phyloP scores from a whole-genome alignment of 2,329 filamentous ascomycete genomes.

The Alternaria sp. region DNA sequence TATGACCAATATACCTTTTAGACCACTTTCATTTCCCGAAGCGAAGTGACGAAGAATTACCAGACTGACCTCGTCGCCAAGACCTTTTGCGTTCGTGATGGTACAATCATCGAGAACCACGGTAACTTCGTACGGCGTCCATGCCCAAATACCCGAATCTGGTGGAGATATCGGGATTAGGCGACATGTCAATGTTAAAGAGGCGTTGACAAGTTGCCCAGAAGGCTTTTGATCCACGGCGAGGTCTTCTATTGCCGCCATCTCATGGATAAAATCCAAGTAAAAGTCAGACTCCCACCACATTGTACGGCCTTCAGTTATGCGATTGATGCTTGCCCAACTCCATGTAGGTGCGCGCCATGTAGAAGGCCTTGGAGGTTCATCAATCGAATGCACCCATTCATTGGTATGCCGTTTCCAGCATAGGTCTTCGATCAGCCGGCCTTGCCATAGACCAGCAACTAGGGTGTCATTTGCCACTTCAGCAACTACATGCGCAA shows the following conservation, averaged over 20 bases:
- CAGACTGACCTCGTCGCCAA: neutral
- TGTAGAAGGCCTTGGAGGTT: neutral
- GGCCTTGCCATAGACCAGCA: constrained; percentile 10
- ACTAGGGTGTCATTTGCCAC: constrained; percentile 1
- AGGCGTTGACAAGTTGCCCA: neutral
- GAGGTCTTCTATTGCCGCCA: neutral
- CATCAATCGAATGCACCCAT: neutral
- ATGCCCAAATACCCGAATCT: neutral
- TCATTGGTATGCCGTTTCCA: neutral
- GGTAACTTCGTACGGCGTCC: no score
- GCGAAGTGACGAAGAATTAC: neutral
- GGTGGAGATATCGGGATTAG: neutral
- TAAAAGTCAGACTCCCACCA: neutral
- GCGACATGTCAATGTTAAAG: neutral
- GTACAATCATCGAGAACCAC: neutral
- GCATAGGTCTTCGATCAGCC: neutral
- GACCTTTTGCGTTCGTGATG: neutral
- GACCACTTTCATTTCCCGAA: fast-evolving
- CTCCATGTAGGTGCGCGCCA: constrained; percentile 12
- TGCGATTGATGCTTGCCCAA: neutral
- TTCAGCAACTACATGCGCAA: neutral
- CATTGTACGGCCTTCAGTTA: no score
- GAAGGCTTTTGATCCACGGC: neutral
- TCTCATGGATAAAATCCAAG: neutral
- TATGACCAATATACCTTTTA: neutral